Evolutionary conservation across 2,329 filamentous ascomycete species (phyloP), one percentile per base, ranked within the genome.

Genomic region (Fusarium armeniacum): DNA sequence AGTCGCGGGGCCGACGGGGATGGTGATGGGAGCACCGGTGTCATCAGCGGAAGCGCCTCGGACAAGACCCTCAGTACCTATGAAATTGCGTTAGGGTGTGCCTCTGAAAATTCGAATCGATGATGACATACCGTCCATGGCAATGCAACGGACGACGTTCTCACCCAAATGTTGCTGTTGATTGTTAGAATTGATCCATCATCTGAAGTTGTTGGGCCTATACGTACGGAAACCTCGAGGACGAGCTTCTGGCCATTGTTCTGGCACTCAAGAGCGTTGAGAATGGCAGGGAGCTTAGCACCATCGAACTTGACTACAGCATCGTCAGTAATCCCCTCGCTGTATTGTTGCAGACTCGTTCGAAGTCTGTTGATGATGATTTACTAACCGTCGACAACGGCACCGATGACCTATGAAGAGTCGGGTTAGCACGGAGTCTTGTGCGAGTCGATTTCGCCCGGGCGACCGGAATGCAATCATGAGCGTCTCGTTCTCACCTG

Each of bases 111-210:
- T 70, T 72, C 57, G 41, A 49, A 46, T 44, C 24, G 40, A 58
- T 55, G 35, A 59, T 55, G 60, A 83, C 89, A 84, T 90, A 97
- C 95, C 96, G 86, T 99, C 96, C 96, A 99, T 99, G 86, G 96
- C 96, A 97, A 99, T 99, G 85, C 93, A 97, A 85, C 96, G 91
- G 83, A 99, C 96, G 82, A 98, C 93, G 88, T 93, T 97, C 89
- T 99, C 93, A 87, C 96, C 96, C 84, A 99, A 87, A 90, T 98
- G 96, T 98, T 99, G 96, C 94, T 98, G 78, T 53, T 68, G 40
- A 47, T 71, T 74, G 81, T 88, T 74, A 86, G 78, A 49, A 56
- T 67, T 54, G 47, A 65, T 57, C 61, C 33, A 41, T 41, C 30
- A 24, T 24, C 45, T 33, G 60, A 62, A n/a, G 40, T 9, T 54